Evolutionary conservation across 768 basidiomycete genomes (phyloP).

Genomic region (Podaxis sp.): DNA sequence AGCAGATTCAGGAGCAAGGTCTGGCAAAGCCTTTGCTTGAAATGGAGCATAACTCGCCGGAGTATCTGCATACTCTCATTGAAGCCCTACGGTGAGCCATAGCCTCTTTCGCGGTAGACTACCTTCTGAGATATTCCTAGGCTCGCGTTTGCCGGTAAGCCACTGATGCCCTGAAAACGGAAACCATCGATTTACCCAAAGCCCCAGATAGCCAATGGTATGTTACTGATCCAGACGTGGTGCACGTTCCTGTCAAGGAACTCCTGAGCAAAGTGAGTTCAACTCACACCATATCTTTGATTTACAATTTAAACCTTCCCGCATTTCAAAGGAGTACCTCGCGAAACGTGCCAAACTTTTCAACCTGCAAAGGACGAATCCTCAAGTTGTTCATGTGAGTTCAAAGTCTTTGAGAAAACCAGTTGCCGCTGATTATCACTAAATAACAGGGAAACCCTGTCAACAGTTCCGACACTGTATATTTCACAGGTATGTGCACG

Average conservation of each 20-base stretch:
- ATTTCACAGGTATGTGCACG: slow-evolving; percentile 69
- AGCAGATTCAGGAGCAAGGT: slow-evolving; percentile 76
- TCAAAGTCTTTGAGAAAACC: neutral
- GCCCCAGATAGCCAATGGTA: slow-evolving; percentile 79
- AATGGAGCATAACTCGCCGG: slow-evolving; percentile 87
- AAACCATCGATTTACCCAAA: neutral
- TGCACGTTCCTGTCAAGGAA: slow-evolving; percentile 75
- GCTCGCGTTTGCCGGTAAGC: slow-evolving; percentile 72
- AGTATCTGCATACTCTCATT: slow-evolving; percentile 85
- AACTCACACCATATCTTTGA: neutral
- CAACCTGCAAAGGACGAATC: slow-evolving; percentile 63
- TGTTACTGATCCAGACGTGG: slow-evolving; percentile 86
- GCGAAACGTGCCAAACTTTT: slow-evolving; percentile 78
- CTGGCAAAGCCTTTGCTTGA: slow-evolving; percentile 68
- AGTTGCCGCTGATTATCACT: slow-evolving; percentile 13
- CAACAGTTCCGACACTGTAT: slow-evolving; percentile 90
- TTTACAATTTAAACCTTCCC: neutral
- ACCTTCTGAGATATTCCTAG: slow-evolving; percentile 29
- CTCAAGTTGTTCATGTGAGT: slow-evolving; percentile 64
- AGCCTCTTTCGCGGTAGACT: no score
- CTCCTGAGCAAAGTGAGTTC: slow-evolving; percentile 75
- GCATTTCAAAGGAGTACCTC: slow-evolving; percentile 69
- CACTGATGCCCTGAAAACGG: neutral
- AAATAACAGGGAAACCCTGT: slow-evolving; percentile 69
- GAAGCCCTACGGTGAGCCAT: slow-evolving; percentile 73